These are phyloP conservation scores for Aspergillus fumigatus DNA, from an alignment of 2,329 filamentous ascomycete species.

Conservation along the genomic window DNA sequence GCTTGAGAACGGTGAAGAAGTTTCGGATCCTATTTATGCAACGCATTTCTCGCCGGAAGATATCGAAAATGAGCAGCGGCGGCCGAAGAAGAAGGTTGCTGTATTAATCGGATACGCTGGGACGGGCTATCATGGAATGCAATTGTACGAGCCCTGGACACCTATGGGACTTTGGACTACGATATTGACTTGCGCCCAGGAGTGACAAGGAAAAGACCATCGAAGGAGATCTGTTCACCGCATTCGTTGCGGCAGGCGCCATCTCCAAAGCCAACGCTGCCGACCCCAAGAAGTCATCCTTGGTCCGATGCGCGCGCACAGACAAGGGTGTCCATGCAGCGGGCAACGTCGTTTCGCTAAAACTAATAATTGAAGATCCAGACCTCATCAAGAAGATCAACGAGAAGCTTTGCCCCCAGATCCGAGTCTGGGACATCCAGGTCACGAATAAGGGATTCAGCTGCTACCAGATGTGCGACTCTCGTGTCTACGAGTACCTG, in stretches of 20 bases:
- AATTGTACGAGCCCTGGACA: slow-evolving; percentile 53
- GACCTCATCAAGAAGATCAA: slow-evolving; percentile 92
- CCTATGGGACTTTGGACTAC: neutral
- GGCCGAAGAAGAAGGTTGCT: slow-evolving; percentile 93
- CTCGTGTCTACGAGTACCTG: slow-evolving; percentile 93
- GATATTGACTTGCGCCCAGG: slow-evolving; percentile 22
- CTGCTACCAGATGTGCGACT: slow-evolving; percentile 92
- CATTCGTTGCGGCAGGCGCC: slow-evolving; percentile 83
- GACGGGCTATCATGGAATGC: slow-evolving; percentile 95
- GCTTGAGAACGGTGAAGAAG: slow-evolving; percentile 43
- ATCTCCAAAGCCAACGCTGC: slow-evolving; percentile 96
- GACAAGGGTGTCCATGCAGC: slow-evolving; percentile 97
- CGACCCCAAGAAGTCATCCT: slow-evolving; percentile 91
- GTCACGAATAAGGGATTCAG: slow-evolving; percentile 87
- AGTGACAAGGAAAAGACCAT: slow-evolving; percentile 76
- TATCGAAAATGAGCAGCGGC: slow-evolving; percentile 78
- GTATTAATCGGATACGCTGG: slow-evolving; percentile 94
- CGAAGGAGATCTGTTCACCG: slow-evolving; percentile 88
- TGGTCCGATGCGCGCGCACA: slow-evolving; percentile 89
- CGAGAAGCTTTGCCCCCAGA: slow-evolving; percentile 74
- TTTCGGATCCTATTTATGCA: slow-evolving; percentile 48
- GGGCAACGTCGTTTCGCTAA: slow-evolving; percentile 90
- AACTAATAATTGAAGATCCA: slow-evolving; percentile 89
- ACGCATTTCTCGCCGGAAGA: slow-evolving; percentile 68
- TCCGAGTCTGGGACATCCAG: slow-evolving; percentile 91